Evolutionary conservation across 305 asterid genomes (phyloP), one percentile per base, ranked within the genome.

Genomic region (Rubia tinctorum): DNA sequence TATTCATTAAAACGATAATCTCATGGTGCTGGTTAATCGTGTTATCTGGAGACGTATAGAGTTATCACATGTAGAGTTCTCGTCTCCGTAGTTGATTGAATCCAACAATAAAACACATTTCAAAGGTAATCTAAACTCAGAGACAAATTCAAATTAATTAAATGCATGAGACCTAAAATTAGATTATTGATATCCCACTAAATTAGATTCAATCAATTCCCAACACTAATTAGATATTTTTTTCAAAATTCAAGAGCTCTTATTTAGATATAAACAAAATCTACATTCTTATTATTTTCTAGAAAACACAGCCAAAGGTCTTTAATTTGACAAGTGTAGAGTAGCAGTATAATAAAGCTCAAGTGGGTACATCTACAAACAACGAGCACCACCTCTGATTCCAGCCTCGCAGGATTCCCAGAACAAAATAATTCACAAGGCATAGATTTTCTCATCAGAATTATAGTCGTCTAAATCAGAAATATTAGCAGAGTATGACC

Each of bases 361-460:
- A 17, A 73, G 18, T 20, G 55, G 7, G 10, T 53, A 53, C 11
- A 4, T 8, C 60, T 42, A 25, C 8, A 65, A 37, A 37, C 7
- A 53, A n/a, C 10, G 62, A 25, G 25, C 2, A 44, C 69, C 61
- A 34, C 27, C 0, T 1, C 22, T 18, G 13, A 10, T 18, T 42
- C 27, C 12, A 23, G 64, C 15, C 66, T 34, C 20, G 68, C 45
- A 30, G 27, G 39, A 39, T 62, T 11, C 34, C 25, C 14, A 34
- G 47, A 30, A 49, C 42, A 6, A 5, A 51, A 47, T 34, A 3
- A 45, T 40, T 90, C 83, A 95, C 82, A 95, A 53, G 43, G 98
- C 99, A 75, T 95, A 95, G 18, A 95, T 92, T 77, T 83, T 95
- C 74, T 95, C 99, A 75, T 95, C 99, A 0, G 98, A 92, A 75